phyloP scores from a whole-genome alignment of 306 rosid genomes.

The Cicer chorassanicum region DNA sequence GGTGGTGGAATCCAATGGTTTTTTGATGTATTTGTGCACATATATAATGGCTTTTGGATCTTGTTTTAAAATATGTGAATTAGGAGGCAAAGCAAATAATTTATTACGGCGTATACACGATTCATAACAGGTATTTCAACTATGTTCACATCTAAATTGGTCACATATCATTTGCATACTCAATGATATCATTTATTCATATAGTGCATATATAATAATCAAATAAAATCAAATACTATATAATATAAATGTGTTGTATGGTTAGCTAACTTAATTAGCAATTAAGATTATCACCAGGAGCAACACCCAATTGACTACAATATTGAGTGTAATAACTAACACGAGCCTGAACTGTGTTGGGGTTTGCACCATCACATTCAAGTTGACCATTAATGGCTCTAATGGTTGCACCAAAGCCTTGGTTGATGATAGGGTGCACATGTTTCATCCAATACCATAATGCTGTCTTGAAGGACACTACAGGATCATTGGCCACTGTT shows the following conservation, averaged over 20 bases:
- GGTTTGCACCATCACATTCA: slow-evolving; percentile 75
- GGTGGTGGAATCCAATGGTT: slow-evolving; percentile 16
- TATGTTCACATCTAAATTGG: no score
- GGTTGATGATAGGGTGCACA: slow-evolving; percentile 60
- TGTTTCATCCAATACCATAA: slow-evolving; percentile 83
- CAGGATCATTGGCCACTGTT: slow-evolving; percentile 63
- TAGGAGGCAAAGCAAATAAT: background rate
- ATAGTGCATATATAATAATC: no score
- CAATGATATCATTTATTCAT: no score
- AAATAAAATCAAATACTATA: no score
- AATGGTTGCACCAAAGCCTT: slow-evolving; percentile 87
- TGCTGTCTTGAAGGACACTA: slow-evolving; percentile 76
- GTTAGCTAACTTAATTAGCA: slow-evolving; percentile 52
- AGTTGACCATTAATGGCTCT: slow-evolving; percentile 82
- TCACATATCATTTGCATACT: no score
- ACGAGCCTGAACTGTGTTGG: slow-evolving; percentile 57
- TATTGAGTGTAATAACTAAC: slow-evolving; percentile 61
- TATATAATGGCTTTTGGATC: slow-evolving; percentile 12
- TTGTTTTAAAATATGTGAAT: slow-evolving; percentile 23
- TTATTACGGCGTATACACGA: no score
- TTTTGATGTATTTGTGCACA: slow-evolving; percentile 20
- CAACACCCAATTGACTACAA: slow-evolving; percentile 68
- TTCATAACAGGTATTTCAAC: no score
- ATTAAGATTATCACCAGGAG: slow-evolving; percentile 69
- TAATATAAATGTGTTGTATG: background rate